phyloP scores from a whole-genome alignment of 495 filamentous ascomycete genomes.

The Penicillium dipodomyicola region DNA sequence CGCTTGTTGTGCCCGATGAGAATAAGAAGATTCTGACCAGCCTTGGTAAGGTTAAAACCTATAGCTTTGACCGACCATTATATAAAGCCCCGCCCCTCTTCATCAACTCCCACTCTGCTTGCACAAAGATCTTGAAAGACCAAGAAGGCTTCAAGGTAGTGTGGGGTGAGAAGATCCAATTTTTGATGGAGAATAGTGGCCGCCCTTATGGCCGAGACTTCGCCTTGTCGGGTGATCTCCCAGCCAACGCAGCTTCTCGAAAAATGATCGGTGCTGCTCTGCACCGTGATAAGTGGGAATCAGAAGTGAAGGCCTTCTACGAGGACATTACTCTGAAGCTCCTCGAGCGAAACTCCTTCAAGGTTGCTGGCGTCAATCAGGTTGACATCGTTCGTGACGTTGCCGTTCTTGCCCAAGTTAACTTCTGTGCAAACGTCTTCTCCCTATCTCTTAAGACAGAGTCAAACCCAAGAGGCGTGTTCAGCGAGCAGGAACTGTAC shows the following conservation, averaged over 20 bases:
- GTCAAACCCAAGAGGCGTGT: slow-evolving; percentile 55
- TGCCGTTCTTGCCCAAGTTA: slow-evolving; percentile 58
- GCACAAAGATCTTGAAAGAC: slow-evolving; percentile 47
- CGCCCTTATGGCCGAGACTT: slow-evolving; percentile 48
- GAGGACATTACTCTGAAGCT: slow-evolving; percentile 52
- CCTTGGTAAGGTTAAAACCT: slow-evolving; percentile 46
- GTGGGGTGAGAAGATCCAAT: slow-evolving; percentile 55
- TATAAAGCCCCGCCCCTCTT: slow-evolving; percentile 33
- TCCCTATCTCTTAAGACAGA: slow-evolving; percentile 62
- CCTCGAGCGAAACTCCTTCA: slow-evolving; percentile 47
- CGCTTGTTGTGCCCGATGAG: slow-evolving; percentile 55
- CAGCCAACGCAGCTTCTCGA: slow-evolving; percentile 46
- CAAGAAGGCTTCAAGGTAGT: slow-evolving; percentile 54
- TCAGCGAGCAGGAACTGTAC: slow-evolving; percentile 60
- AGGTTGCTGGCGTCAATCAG: slow-evolving; percentile 54
- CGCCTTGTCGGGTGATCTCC: slow-evolving; percentile 54
- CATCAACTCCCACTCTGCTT: slow-evolving; percentile 51
- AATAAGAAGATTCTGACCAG: slow-evolving; percentile 51
- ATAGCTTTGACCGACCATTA: slow-evolving; percentile 50
- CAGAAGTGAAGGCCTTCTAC: slow-evolving; percentile 52
- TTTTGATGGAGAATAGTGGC: slow-evolving; percentile 42
- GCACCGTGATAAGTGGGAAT: slow-evolving; percentile 50
- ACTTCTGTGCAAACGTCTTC: slow-evolving; percentile 61
- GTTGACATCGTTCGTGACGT: slow-evolving; percentile 64
- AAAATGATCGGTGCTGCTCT: slow-evolving; percentile 48